Percentiles rank a stretch among this genome's conserved stretches.
Conservation (phyloP, 2,329 filamentous ascomycete species). For the Zymoseptoria ardabiliae region DNA sequence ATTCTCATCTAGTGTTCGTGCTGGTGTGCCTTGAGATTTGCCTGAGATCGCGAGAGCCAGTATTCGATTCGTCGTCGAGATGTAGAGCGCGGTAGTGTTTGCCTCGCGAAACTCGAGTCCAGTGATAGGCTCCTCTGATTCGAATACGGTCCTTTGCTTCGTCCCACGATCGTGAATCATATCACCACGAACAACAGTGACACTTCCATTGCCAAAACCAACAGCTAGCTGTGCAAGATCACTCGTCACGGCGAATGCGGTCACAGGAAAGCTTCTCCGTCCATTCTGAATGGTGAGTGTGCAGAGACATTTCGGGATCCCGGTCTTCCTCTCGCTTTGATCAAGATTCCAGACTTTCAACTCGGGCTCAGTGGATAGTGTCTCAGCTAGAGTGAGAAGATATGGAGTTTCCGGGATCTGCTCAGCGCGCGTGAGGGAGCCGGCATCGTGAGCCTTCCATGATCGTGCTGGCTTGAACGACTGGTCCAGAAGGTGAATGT, state of each 20-base stretch:
- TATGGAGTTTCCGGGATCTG: slow-evolving; percentile 82
- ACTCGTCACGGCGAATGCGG: slow-evolving; percentile 77
- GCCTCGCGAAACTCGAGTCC: slow-evolving; percentile 70
- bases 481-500: slow-evolving; percentile 78
- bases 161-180: slow-evolving; percentile 91
- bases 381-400: slow-evolving; percentile 80
- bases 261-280: slow-evolving; percentile 88
- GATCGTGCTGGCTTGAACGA: slow-evolving; percentile 78
- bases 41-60: slow-evolving; percentile 81
- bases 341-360: slow-evolving; percentile 98
- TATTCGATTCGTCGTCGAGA: slow-evolving; percentile 83
- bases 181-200: slow-evolving; percentile 88
- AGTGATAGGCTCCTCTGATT: slow-evolving; percentile 93
- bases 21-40: slow-evolving; percentile 79
- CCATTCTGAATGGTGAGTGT: slow-evolving; percentile 82
- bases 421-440: slow-evolving; percentile 81
- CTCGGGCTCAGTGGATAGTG: slow-evolving; percentile 77
- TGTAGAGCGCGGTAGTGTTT: slow-evolving; percentile 69
- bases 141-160: slow-evolving; percentile 88
- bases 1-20: slow-evolving; percentile 78
- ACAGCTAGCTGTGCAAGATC: slow-evolving; percentile 90
- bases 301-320: slow-evolving; percentile 78
- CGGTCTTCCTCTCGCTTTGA: slow-evolving; percentile 88
- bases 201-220: slow-evolving; percentile 90
- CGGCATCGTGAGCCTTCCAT: slow-evolving; percentile 78